These are phyloP conservation scores for Hymenoscyphus infarciens DNA, from an alignment of 2,329 filamentous ascomycete genomes.

Conservation along the genomic window DNA sequence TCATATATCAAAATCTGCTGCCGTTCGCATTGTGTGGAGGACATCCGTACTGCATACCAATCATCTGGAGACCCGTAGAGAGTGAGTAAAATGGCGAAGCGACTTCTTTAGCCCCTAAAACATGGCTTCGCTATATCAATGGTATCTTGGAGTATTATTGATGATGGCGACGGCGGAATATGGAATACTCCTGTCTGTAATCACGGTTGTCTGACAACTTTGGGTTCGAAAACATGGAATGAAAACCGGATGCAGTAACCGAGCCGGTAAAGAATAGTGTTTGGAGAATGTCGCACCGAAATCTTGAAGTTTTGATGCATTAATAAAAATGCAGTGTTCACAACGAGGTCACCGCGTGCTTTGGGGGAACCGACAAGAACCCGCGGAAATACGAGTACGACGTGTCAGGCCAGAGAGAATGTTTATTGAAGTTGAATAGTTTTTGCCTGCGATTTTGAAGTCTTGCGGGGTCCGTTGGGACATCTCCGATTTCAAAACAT, in stretches of 20 bases:
- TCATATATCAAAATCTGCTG: background rate
- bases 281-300: background rate
- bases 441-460: background rate
- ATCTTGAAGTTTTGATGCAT: background rate
- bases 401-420: background rate
- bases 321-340: background rate
- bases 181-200: background rate
- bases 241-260: background rate
- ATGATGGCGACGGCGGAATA: background rate
- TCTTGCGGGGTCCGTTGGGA: background rate
- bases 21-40: slow-evolving; percentile 10
- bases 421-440: background rate
- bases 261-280: background rate
- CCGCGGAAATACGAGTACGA: background rate
- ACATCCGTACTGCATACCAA: slow-evolving; percentile 14
- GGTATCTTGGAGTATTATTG: background rate
- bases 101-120: background rate
- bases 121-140: background rate
- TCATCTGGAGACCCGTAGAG: slow-evolving; percentile 14
- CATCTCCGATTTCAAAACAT: no score
- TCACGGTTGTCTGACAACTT: slow-evolving; percentile 2
- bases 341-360: background rate
- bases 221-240: background rate
- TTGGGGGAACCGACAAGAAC: background rate
- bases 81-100: background rate